Conservation (phyloP, 768 basidiomycete genomes). For the Tylopilus cervinicoccineus region DNA sequence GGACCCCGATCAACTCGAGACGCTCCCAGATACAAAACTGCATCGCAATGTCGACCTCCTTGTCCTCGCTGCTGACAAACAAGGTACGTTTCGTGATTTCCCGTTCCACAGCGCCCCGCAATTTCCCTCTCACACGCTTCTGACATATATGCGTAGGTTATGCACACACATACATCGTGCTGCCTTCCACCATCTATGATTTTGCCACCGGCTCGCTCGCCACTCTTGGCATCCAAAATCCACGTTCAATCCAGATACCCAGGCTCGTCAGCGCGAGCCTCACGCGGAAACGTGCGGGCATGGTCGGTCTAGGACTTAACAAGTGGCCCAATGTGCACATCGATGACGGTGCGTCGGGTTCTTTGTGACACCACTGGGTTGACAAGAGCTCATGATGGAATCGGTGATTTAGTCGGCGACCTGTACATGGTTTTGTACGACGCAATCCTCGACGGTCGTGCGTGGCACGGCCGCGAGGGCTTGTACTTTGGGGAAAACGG, state of each 20-base stretch:
- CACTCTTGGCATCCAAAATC: conserved; percentile 40
- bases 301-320: conserved; percentile 55
- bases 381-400: neutral
- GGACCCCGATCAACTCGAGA: conserved; percentile 43
- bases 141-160: conserved; percentile 1
- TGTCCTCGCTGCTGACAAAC: conserved; percentile 40
- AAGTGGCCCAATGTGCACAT: conserved; percentile 59
- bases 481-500: conserved; percentile 50
- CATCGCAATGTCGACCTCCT: conserved; percentile 49
- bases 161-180: conserved; percentile 35
- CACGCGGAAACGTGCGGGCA: conserved; percentile 45
- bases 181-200: conserved; percentile 57
- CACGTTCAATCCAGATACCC: conserved; percentile 53
- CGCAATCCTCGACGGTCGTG: conserved; percentile 17
- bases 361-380: neutral
- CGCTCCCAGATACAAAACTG: conserved; percentile 38
- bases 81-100: neutral
- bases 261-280: conserved; percentile 42
- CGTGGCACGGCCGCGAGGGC: conserved; percentile 34
- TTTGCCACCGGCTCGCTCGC: conserved; percentile 44
- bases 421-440: conserved; percentile 44
- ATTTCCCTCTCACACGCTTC: conserved; percentile 16
- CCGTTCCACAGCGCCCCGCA: conserved; percentile 38
- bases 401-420: conserved; percentile 18
- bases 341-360: conserved; percentile 32